A percentile compares a stretch with the other conserved stretches of the same genome.
Evolutionary conservation across 176 grass and related monocot genomes (phyloP).

Genomic region (Rhynchospora tenuis): DNA sequence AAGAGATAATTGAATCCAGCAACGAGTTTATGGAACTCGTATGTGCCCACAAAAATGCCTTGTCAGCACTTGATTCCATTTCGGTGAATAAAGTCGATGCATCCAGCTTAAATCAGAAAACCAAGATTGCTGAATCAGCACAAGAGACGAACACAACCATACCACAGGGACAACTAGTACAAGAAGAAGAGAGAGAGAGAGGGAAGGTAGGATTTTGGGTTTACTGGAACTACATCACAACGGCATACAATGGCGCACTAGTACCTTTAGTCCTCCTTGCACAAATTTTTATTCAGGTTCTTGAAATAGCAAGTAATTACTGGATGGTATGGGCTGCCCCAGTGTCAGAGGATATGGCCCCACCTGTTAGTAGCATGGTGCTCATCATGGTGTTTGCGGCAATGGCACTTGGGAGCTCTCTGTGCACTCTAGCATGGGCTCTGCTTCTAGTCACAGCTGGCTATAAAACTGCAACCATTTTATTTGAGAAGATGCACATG

Average conservation of each 20-base stretch:
- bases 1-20: conserved; percentile 46
- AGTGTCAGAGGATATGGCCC: conserved; percentile 26
- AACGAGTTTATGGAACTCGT: conserved; percentile 81
- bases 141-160: conserved; percentile 26
- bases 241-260: conserved; percentile 48
- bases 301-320: conserved; percentile 59
- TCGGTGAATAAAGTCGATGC: background rate
- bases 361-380: conserved; percentile 31
- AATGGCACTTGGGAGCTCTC: conserved; percentile 35
- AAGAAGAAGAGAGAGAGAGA: conserved; percentile 75
- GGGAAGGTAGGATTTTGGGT: conserved; percentile 51
- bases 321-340: conserved; percentile 63
- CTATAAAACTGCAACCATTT: conserved; percentile 29
- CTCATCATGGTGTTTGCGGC: conserved; percentile 42
- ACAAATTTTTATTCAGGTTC: conserved; percentile 44
- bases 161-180: conserved; percentile 52
- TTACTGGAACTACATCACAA: conserved; percentile 58
- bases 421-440: conserved; percentile 35
- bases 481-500: conserved; percentile 37
- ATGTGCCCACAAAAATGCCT: conserved; percentile 62
- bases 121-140: conserved; percentile 25
- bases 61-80: conserved; percentile 42
- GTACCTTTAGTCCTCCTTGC: conserved; percentile 50
- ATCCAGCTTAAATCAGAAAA: conserved; percentile 24
- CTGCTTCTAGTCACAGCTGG: conserved; percentile 36